Evolutionary conservation across 2,329 filamentous ascomycete genomes (phyloP), one percentile per base, ranked within the genome.

Genomic region (Alternaria triticimaculans): DNA sequence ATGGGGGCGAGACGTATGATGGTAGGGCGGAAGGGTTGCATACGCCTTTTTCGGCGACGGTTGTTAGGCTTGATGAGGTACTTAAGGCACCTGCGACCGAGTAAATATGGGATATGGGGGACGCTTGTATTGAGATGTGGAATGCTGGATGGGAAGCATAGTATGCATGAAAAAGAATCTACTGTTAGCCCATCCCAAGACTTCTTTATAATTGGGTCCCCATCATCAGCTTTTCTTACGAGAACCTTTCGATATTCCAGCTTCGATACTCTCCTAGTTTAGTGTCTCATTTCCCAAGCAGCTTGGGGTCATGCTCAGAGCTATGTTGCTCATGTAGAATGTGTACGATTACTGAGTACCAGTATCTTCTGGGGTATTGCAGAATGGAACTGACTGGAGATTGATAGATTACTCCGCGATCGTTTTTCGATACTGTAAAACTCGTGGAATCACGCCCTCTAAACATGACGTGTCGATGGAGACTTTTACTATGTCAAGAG

Each of bases 1-100:
- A 73, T 64, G 68, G 69, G 5, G 64, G 69, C 5, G 68, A 72
- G 63, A 65, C 63, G 20, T 70, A 53, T 46, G 66, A 69, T 64
- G 57, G 67, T 46, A 37, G 63, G 41, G 53, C 56, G 12, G 41
- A 44, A 18, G 59, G 58, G 11, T 11, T 68, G 26, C 46, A 62
- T 23, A 64, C 50, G 23, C 69, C 68, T 8, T 65, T 72, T 28
- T 64, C 61, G 18, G 64, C 63, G 9, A 70, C 67, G 21, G 69
- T 70, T 8, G 62, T 70, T 7, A 58, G 57, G 15, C 28, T 62
- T 14, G 28, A 41, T 10, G 41, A 62, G 14, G 55, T 62, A 5
- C 23, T 62, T 2, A 62, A 54, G 43, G 60, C 48, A 7, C 28
- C 41, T 15, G 26, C 18, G 10, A 14, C 30, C n/a, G n/a, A n/a